phyloP scores from a whole-genome alignment of 163 green algal genomes.

The Volvox carteri region DNA sequence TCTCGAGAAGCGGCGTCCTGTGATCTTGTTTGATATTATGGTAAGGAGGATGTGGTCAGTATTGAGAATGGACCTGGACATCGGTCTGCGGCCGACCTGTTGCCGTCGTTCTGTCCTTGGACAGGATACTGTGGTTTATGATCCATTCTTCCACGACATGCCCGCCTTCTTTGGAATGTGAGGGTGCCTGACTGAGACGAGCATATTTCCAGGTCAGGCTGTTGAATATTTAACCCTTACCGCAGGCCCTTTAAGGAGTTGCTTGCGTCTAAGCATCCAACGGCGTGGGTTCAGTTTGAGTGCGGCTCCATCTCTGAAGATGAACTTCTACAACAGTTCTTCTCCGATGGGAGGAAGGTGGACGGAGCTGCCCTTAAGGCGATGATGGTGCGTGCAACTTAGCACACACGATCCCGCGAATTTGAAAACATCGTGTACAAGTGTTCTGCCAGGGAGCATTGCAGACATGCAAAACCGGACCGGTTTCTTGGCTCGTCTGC shows the following conservation, averaged over 20 bases:
- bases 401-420: no score
- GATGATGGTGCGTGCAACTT: constrained; percentile 77
- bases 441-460: no score
- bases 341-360: constrained; percentile 79
- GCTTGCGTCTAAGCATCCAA: constrained; percentile 80
- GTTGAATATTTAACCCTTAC: no score
- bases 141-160: constrained; percentile 86
- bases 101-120: not conserved
- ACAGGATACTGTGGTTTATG: constrained; percentile 78
- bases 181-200: no score
- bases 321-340: constrained; percentile 82
- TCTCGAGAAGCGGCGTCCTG: not conserved
- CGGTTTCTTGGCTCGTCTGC: no score
- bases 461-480: no score
- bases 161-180: constrained; percentile 38
- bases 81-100: not conserved
- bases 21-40: constrained; percentile 60
- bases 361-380: constrained; percentile 75
- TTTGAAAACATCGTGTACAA: no score
- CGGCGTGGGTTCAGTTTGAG: constrained; percentile 85
- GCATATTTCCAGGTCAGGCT: not conserved
- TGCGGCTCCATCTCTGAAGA: constrained; percentile 74
- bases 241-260: constrained; percentile 77
- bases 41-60: constrained; percentile 13
- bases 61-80: no score